phyloP scores from a whole-genome alignment of 495 filamentous ascomycete species.

The Aspergillus hancockii region DNA sequence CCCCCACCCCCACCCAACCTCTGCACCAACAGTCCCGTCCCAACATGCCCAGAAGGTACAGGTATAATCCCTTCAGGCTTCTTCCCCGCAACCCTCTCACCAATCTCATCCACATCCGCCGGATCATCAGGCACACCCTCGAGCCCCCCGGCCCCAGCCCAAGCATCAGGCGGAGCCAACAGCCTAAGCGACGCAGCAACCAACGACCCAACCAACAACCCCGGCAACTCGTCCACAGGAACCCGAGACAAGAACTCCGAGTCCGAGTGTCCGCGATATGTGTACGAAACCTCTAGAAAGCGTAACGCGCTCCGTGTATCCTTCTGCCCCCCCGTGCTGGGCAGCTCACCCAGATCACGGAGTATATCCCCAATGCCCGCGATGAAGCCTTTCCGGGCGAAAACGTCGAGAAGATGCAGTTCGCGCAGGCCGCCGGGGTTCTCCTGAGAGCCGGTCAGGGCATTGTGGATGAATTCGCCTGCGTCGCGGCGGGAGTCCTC shows the following conservation, averaged over 20 bases:
- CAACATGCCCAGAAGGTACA: not conserved
- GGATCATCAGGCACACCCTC: conserved; percentile 9
- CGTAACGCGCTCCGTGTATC: conserved; percentile 1
- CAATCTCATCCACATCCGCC: conserved; percentile 11
- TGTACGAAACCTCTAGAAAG: conserved; percentile 16
- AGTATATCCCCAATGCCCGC: conserved; percentile 9
- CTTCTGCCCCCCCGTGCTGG: not conserved
- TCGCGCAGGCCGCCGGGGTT: conserved; percentile 23
- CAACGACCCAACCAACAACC: not conserved
- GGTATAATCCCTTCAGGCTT: conserved; percentile 11
- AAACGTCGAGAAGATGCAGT: conserved; percentile 44
- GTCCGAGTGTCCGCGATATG: conserved; percentile 15
- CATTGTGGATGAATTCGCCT: conserved; percentile 25
- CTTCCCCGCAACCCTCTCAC: not conserved
- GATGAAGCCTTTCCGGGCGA: conserved; percentile 33
- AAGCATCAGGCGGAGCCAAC: not conserved
- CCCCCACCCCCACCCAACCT: not conserved
- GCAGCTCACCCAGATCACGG: not conserved
- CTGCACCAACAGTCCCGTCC: not conserved
- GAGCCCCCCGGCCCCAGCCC: not conserved
- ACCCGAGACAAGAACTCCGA: conserved; percentile 4
- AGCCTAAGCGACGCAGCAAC: not conserved
- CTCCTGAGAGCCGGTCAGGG: not conserved
- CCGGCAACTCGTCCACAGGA: conserved; percentile 6
- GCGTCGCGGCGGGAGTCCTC: conserved; percentile 30